A percentile compares a stretch with the other conserved stretches of the same genome.
These are phyloP conservation scores for Termitomyces sp. DNA, from an alignment of 768 basidiomycete species.

Conservation along the genomic window DNA sequence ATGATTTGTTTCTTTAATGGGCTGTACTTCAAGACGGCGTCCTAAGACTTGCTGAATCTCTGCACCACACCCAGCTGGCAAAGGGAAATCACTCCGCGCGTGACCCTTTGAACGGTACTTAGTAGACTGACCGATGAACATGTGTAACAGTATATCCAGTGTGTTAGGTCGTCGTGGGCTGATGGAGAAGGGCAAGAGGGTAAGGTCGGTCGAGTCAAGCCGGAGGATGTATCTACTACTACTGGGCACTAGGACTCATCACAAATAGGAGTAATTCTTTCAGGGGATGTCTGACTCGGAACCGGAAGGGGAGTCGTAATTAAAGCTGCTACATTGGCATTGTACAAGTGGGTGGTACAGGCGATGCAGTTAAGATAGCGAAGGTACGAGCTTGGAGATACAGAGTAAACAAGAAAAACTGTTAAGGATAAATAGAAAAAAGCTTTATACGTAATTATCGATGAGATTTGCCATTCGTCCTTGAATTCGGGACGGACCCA, in stretches of 20 bases:
- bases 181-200: neutral
- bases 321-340: neutral
- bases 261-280: neutral
- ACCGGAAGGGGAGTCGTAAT: neutral
- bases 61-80: neutral
- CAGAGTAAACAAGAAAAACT: conserved; percentile 16
- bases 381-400: conserved; percentile 15
- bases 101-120: neutral
- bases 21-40: neutral
- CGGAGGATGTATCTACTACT: too few species aligned
- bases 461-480: conserved; percentile 59
- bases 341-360: conserved; percentile 2
- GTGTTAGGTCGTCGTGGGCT: neutral
- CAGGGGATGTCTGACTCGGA: neutral
- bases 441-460: conserved; percentile 36
- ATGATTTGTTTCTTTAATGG: neutral
- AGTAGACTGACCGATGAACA: neutral
- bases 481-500: conserved; percentile 41
- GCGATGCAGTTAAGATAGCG: conserved; percentile 3
- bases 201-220: too few species aligned
- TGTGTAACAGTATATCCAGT: neutral
- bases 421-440: conserved; percentile 9
- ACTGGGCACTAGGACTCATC: too few species aligned
- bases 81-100: neutral
- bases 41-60: neutral